Base-by-base conservation (phyloP, 164 flowering plant genomes). In the Aristolochia californica region DNA sequence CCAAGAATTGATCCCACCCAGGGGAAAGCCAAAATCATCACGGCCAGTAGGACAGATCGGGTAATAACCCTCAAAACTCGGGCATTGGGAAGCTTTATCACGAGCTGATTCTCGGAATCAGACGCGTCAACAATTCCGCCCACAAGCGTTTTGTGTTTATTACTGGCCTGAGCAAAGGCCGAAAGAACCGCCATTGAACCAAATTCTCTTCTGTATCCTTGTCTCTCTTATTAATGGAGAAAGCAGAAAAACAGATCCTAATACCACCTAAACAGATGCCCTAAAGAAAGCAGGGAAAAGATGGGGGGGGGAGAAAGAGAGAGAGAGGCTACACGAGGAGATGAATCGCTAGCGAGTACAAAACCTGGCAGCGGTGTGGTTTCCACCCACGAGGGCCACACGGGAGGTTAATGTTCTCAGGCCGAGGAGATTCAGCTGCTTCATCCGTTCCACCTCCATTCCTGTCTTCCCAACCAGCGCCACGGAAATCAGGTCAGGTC, bases 351-450 rank as follows among this genome's bases (percentile, higher is more conserved):
- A 91, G 78, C 98, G 95, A 62, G 83, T 69, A 72, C 95, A 91
- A 66, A 91, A 91, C 64, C 98, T 77, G 66, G 96, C 73, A 26
- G 96, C 84, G 72, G 96, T 88, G 83, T 91, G 96, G 61, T 91
- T 91, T 55, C 98, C 98, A 84, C 98, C 96, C 88, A 84, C 81
- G 72, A 91, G 96, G 66, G 89, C 80, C 28, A 84, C 80, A 66
- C 85, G 83, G 43, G 62, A 61, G 43, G 62, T 74, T 71, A 65
- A 72, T 4, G 65, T 55, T 64, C 72, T 69, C 10, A 72, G 79
- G 74, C 80, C 74, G 10, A 88, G 74, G 34, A 77, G 77, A 71
- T 86, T 55, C 75, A 91, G 67, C 48, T 83, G 71, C 59, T 66
- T 79, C 45, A 76, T 60, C 43, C 96, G 68, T 61, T 74, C 70